These are phyloP conservation scores for Athelia psychrophila DNA, from an alignment of 1,284 basidiomycete species.

Conservation along the genomic window DNA sequence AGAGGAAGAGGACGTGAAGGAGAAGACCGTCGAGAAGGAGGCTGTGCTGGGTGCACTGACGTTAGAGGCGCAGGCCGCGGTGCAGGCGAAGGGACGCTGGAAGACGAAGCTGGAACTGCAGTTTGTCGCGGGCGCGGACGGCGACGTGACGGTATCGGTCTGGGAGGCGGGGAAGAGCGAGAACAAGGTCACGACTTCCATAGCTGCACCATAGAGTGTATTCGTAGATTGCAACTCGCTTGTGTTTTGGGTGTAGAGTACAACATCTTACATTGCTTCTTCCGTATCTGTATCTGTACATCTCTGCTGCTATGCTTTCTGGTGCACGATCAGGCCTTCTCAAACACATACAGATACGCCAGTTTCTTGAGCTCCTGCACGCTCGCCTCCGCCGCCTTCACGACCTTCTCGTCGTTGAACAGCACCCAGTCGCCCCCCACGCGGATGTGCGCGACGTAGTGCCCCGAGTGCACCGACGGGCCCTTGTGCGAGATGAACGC, in stretches of 20 bases:
- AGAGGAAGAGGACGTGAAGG: slow-evolving; percentile 62
- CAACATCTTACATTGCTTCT: too few relatives aligned
- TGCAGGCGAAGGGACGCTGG: slow-evolving; percentile 46
- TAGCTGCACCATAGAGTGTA: not conserved
- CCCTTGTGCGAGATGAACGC: slow-evolving; percentile 98
- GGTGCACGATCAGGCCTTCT: slow-evolving; percentile 41
- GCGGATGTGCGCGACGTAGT: slow-evolving; percentile 86
- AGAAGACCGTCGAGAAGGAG: slow-evolving; percentile 65
- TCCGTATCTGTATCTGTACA: too few relatives aligned
- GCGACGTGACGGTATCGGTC: slow-evolving; percentile 47
- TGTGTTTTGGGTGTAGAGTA: too few relatives aligned
- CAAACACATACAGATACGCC: slow-evolving; percentile 90
- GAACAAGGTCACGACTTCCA: slow-evolving; percentile 3
- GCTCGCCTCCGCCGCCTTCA: slow-evolving; percentile 77
- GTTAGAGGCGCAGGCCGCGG: slow-evolving; percentile 47
- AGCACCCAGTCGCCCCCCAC: slow-evolving; percentile 73
- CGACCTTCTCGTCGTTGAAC: slow-evolving; percentile 97
- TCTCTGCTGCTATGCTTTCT: too few relatives aligned
- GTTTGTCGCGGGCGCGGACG: slow-evolving; percentile 53
- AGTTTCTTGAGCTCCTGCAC: slow-evolving; percentile 70
- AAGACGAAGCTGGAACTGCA: slow-evolving; percentile 62
- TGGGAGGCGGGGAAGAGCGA: slow-evolving; percentile 44
- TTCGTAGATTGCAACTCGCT: too few relatives aligned
- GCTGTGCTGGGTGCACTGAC: slow-evolving; percentile 54
- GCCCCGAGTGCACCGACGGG: slow-evolving; percentile 91